Base-by-base conservation (phyloP, 768 basidiomycete genomes). In the Panellus pusillus region DNA sequence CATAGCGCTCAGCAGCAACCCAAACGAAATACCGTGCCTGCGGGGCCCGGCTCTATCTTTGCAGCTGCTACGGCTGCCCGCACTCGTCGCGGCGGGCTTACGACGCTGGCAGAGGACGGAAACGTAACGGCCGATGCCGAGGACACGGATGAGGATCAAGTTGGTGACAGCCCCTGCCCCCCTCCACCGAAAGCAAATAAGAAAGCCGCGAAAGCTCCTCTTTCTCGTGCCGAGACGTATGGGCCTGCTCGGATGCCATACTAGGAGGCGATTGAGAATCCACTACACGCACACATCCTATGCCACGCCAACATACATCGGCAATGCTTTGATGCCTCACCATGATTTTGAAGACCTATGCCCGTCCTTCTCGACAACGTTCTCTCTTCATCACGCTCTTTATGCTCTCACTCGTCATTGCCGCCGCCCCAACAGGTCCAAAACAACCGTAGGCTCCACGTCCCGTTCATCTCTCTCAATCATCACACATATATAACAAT, bases 131-230 rank as follows among this genome's bases (percentile, higher is more conserved):
- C 75, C 32, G 83, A 85, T 29, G 79, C 78, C 28, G 89, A 91
- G 37, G 89, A 89, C 52, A 88, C 86, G 40, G 88, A 89, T 49
- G 82, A 81, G 6, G 89, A 91, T 61, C 68, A 91, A 19, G 39
- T 40, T 40, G 91, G 89, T 13, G 91, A 90, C 63, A 93, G 91
- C 62, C 93, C 93, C 5, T 96, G 93, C 71, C 91, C 91, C 3
- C 86, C 90, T 43, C 84, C 87, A 11, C 82, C 78, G 31, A 89
- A 87, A 64, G 73, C 71, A 37, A 75, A 71, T 64, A 89, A 84
- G 71, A 84, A 82, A 68, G 57, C 76, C 17, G 72, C 65, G 20
- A 76, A 79, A 36, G 72, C 79, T 14, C 8, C 32, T 12, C 71
- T 90, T 31, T 61, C 69, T 9, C 79, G 86, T 14, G 80, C 87